phyloP scores from a whole-genome alignment of 805 yeast genomes.

The Cyberlindnera bimundalis region DNA sequence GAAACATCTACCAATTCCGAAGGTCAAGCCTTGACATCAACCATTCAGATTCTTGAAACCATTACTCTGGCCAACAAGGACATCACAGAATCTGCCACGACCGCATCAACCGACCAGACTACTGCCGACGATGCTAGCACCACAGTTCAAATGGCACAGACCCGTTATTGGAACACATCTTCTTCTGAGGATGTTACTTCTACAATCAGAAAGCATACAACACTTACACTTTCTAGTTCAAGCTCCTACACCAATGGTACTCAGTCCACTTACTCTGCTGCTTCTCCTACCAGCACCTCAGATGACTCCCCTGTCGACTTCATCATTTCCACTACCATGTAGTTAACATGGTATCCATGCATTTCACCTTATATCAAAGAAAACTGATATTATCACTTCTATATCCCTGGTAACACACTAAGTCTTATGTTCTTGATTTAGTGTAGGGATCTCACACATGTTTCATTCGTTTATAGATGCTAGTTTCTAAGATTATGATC shows the following conservation, averaged over 20 bases:
- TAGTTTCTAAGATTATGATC: too few species aligned
- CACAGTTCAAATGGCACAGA: neutral
- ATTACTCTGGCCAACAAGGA: neutral
- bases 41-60: neutral
- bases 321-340: neutral
- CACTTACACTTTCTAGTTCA: neutral
- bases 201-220: neutral
- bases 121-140: neutral
- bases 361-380: too few species aligned
- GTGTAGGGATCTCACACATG: too few species aligned
- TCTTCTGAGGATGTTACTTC: neutral
- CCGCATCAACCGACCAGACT: too few species aligned
- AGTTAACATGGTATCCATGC: too few species aligned
- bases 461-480: too few species aligned
- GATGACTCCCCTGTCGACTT: neutral
- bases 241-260: slow-evolving; percentile 1
- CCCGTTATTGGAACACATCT: slow-evolving; percentile 4
- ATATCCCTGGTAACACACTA: too few species aligned
- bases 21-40: neutral
- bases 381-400: too few species aligned
- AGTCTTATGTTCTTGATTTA: too few species aligned
- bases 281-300: neutral
- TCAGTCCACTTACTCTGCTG: slow-evolving; percentile 1
- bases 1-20: neutral
- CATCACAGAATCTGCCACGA: too few species aligned